phyloP scores from a whole-genome alignment of 2,329 filamentous ascomycete genomes.

The Cercospora canescens region DNA sequence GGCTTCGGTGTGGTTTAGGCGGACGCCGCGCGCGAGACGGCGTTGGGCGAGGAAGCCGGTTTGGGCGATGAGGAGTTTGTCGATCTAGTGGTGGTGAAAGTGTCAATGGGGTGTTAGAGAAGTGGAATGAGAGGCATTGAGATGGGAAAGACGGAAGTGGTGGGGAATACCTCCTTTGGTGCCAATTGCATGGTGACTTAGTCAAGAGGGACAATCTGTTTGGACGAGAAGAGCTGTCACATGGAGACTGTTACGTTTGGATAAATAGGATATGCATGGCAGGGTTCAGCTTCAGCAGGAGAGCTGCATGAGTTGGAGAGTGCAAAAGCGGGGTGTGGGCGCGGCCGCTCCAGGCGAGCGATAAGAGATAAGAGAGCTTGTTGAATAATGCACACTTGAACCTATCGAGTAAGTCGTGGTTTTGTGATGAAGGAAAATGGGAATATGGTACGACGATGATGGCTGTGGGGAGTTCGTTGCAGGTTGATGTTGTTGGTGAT shows the following conservation, averaged over 20 bases:
- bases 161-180: conserved; percentile 35
- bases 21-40: conserved; percentile 81
- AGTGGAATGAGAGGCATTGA: neutral
- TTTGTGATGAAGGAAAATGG: neutral
- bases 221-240: neutral
- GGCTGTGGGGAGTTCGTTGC: neutral
- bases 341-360: neutral
- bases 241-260: conserved; percentile 15
- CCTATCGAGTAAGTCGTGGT: neutral
- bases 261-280: neutral
- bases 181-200: conserved; percentile 33
- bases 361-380: conserved; percentile 2
- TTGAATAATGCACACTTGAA: neutral
- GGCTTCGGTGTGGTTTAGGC: conserved; percentile 87
- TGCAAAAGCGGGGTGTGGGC: neutral
- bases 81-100: conserved; percentile 61
- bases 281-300: neutral
- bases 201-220: neutral
- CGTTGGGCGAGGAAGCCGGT: conserved; percentile 84
- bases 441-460: neutral
- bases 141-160: neutral
- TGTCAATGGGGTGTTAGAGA: neutral
- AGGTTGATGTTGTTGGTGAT: neutral
- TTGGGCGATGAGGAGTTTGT: conserved; percentile 93
- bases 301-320: neutral